Percentiles rank a stretch among this genome's conserved stretches.
Conservation (phyloP, 1,284 basidiomycete species). For the Mrakiaceae sp. region DNA sequence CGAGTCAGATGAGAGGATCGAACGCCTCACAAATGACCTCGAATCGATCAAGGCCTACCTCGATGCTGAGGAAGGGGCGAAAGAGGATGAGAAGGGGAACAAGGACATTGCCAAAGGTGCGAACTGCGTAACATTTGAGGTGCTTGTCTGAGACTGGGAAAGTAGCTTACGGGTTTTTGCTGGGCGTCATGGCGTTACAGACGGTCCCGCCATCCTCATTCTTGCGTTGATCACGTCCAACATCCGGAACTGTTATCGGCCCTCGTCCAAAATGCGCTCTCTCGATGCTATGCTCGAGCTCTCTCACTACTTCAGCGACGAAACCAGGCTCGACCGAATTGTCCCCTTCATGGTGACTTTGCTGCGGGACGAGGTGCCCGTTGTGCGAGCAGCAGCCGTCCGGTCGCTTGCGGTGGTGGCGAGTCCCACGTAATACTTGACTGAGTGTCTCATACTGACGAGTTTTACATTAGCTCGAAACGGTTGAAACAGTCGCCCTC, state of each 20-base stretch:
- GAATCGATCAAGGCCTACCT: constrained; percentile 63
- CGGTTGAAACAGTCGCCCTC: constrained; percentile 76
- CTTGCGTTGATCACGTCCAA: constrained; percentile 80
- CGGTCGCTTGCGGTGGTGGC: constrained; percentile 44
- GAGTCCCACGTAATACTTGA: too few species aligned
- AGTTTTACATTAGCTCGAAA: constrained; percentile 50
- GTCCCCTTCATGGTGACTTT: constrained; percentile 85
- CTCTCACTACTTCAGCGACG: constrained; percentile 73
- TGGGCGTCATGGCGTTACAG: constrained; percentile 32
- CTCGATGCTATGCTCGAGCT: constrained; percentile 81
- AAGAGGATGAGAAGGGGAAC: not conserved
- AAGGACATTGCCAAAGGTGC: not conserved
- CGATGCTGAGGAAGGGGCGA: constrained; percentile 34
- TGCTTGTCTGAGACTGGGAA: not conserved
- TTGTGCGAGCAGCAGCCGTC: constrained; percentile 68
- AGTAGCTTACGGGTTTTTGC: too few species aligned
- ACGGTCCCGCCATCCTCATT: constrained; percentile 67
- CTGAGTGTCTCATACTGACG: not conserved
- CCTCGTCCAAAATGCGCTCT: constrained; percentile 74
- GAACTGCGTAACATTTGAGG: not conserved
- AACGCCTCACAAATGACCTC: constrained; percentile 68
- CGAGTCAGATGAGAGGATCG: constrained; percentile 54
- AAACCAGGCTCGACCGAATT: constrained; percentile 88
- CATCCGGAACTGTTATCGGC: constrained; percentile 74
- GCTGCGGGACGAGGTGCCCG: constrained; percentile 68